phyloP scores from a whole-genome alignment of 208 protist species.

The Wallacemonas sp. region DNA sequence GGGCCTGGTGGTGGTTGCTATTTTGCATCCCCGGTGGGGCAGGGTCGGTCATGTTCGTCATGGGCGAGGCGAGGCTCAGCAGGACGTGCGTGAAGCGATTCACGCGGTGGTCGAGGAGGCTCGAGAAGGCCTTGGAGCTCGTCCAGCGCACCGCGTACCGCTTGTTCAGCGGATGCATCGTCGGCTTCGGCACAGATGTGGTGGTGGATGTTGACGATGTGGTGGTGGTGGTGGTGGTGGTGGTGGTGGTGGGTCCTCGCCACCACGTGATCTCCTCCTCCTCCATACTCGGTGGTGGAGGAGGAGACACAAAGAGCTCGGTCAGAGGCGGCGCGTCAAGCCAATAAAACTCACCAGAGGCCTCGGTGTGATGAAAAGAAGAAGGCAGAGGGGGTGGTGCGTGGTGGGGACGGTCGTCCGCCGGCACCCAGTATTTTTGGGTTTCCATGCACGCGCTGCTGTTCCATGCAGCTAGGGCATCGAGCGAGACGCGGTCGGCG shows the following conservation, averaged over 20 bases:
- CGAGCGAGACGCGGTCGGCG: conserved; percentile 34
- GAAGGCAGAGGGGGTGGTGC: neutral
- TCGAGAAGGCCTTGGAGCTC: conserved; percentile 23
- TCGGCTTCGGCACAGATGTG: conserved; percentile 22
- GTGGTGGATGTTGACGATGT: neutral
- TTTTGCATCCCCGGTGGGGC: no score
- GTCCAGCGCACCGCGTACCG: conserved; percentile 63
- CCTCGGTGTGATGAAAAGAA: neutral
- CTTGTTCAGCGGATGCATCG: conserved; percentile 29
- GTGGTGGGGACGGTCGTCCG: neutral
- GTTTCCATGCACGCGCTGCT: conserved; percentile 35
- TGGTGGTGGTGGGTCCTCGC: neutral
- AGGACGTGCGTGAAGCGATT: conserved; percentile 68
- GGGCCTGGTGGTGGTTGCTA: no score
- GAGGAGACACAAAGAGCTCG: neutral
- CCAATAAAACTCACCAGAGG: neutral
- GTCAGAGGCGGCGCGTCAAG: neutral
- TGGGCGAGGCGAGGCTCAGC: conserved; percentile 65
- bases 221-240: no score
- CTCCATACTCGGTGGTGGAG: neutral
- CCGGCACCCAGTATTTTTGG: conserved; percentile 31
- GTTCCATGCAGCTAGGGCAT: conserved; percentile 54
- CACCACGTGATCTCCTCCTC: neutral
- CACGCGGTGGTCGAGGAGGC: conserved; percentile 41
- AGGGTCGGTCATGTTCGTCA: conserved; percentile 29